Evolutionary conservation across 2,329 filamentous ascomycete species (phyloP).

Genomic region (Trichoderma arundinaceum): DNA sequence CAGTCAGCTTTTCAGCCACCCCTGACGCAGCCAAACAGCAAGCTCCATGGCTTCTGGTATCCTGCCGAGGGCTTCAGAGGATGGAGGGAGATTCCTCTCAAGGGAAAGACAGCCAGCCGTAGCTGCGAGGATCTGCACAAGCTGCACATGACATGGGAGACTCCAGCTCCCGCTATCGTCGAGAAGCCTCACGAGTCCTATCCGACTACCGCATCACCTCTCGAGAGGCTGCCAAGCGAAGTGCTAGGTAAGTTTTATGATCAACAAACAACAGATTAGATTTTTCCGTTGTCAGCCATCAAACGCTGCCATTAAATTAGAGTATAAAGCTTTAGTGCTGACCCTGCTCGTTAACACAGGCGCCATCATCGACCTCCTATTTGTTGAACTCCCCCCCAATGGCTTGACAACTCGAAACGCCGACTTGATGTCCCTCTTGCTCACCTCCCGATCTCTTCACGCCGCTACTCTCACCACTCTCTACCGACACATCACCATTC

Average conservation of each 20-base stretch:
- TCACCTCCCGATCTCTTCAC: conserved; percentile 77
- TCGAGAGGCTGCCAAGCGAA: conserved; percentile 74
- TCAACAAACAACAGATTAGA: too few relatives aligned
- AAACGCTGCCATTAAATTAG: background rate
- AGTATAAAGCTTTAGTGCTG: background rate
- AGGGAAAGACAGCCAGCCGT: conserved; percentile 63
- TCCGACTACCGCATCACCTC: conserved; percentile 56
- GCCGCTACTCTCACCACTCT: conserved; percentile 74
- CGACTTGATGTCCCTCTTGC: conserved; percentile 75
- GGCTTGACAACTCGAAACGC: conserved; percentile 77
- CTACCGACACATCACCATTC: conserved; percentile 80
- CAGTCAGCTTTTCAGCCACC: conserved; percentile 57
- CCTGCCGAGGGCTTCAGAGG: conserved; percentile 64
- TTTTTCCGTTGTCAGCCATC: background rate
- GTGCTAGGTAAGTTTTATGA: conserved; percentile 64
- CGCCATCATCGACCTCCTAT: conserved; percentile 75
- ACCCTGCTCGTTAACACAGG: conserved; percentile 50
- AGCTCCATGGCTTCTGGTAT: conserved; percentile 63
- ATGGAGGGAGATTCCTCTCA: conserved; percentile 67
- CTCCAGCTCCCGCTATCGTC: conserved; percentile 43
- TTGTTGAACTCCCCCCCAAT: conserved; percentile 73
- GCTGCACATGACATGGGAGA: conserved; percentile 61
- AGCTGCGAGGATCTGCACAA: conserved; percentile 66
- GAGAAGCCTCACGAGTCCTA: conserved; percentile 42
- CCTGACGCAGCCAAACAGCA: conserved; percentile 61